Conservation (phyloP, 495 filamentous ascomycete species). For the Penicillium waksmanii region DNA sequence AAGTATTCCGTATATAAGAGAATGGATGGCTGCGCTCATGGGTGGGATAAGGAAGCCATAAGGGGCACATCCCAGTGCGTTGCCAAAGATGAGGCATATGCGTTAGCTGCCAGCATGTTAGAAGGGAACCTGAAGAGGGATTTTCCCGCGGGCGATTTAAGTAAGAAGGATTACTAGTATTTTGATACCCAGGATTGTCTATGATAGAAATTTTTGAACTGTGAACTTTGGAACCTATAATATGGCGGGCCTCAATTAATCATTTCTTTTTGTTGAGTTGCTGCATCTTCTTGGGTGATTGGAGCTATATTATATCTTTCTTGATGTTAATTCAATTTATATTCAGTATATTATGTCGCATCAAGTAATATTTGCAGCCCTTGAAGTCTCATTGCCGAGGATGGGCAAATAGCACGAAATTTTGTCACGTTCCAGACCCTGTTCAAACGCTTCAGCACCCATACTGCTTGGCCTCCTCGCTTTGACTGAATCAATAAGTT, state of each 20-base stretch:
- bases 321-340: neutral
- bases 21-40: conserved; percentile 49
- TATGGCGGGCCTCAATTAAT: no score
- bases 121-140: neutral
- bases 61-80: conserved; percentile 29
- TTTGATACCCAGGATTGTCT: conserved; percentile 2
- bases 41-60: conserved; percentile 40
- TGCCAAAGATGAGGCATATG: conserved; percentile 42
- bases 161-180: neutral
- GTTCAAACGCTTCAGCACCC: conserved; percentile 12
- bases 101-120: conserved; percentile 34
- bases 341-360: neutral
- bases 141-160: neutral
- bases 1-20: conserved; percentile 38
- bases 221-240: no score
- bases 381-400: neutral
- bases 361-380: conserved; percentile 13
- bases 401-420: neutral
- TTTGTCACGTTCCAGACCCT: conserved; percentile 8
- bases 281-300: neutral
- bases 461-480: conserved; percentile 14
- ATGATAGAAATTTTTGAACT: neutral
- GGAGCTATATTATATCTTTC: neutral
- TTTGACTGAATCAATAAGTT: neutral
- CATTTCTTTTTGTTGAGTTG: no score